Conservation (phyloP, 805 yeast species). For the Candida qinlingensis region DNA sequence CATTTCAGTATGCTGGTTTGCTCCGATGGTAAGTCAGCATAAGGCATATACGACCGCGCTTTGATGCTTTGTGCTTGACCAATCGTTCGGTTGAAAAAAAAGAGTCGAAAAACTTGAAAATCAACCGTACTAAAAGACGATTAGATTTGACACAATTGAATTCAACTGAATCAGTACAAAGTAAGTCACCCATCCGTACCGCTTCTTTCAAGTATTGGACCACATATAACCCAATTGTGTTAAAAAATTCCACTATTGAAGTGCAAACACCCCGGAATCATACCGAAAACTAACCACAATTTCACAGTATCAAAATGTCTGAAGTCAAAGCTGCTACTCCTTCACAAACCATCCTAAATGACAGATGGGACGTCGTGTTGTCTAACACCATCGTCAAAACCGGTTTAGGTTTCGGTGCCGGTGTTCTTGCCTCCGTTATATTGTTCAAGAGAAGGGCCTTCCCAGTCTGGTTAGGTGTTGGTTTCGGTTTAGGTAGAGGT, state of each 20-base stretch:
- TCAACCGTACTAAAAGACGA: not conserved
- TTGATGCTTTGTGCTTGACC: conserved; percentile 5
- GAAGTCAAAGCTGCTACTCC: conserved; percentile 30
- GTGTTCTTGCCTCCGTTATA: conserved; percentile 87
- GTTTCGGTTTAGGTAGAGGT: conserved; percentile 97
- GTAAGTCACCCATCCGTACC: not conserved
- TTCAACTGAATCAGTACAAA: not conserved
- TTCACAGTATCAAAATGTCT: conserved; percentile 9
- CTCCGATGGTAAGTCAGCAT: not conserved
- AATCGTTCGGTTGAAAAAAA: conserved; percentile 3
- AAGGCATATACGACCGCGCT: not conserved
- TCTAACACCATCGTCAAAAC: conserved; percentile 93
- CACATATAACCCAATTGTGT: no score
- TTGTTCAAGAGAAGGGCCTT: conserved; percentile 90
- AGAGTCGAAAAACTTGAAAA: not conserved
- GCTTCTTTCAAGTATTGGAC: no score
- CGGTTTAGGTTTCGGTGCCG: conserved; percentile 94
- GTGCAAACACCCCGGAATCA: no score
- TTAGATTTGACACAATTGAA: conserved; percentile 2
- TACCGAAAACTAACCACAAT: not conserved
- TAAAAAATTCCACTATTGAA: no score
- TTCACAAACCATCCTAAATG: conserved; percentile 56
- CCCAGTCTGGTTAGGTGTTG: conserved; percentile 97
- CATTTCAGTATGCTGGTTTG: no score
- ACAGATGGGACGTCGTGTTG: conserved; percentile 92